These are phyloP conservation scores for Globisporangium canariense DNA, from an alignment of 352 stramenopile genomes.

Conservation along the genomic window DNA sequence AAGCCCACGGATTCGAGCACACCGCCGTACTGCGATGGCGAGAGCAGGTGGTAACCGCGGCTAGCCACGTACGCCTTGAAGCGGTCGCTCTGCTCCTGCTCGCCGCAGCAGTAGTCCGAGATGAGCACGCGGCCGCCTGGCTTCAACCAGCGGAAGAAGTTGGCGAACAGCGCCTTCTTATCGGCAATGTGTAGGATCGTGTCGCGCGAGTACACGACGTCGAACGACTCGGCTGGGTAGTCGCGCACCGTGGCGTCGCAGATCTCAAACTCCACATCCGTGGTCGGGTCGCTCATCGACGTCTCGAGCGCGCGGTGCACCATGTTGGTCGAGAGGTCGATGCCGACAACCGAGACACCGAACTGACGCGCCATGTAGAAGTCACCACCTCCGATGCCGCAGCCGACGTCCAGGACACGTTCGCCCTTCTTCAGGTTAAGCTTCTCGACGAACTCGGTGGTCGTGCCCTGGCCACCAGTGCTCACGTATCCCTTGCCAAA, in stretches of 20 bases:
- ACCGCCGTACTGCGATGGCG: constrained; percentile 52
- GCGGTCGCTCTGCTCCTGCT: constrained; percentile 41
- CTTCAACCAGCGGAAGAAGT: constrained; percentile 43
- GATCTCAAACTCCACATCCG: constrained; percentile 71
- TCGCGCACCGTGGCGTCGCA: constrained; percentile 61
- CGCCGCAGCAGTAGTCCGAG: constrained; percentile 61
- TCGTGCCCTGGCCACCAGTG: constrained; percentile 59
- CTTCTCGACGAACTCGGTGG: constrained; percentile 68
- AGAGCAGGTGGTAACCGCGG: constrained; percentile 66
- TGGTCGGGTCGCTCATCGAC: constrained; percentile 41
- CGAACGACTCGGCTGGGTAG: constrained; percentile 57
- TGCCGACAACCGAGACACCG: constrained; percentile 66
- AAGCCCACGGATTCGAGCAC: constrained; percentile 55
- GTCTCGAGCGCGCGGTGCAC: constrained; percentile 64
- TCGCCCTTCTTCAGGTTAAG: constrained; percentile 57
- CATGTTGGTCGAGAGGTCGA: constrained; percentile 78
- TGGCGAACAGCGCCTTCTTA: constrained; percentile 36
- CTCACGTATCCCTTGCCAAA: constrained; percentile 73
- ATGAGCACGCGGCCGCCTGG: constrained; percentile 41
- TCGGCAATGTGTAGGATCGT: constrained; percentile 45
- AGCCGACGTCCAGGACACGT: constrained; percentile 88
- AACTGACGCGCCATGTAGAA: constrained; percentile 91
- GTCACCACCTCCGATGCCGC: constrained; percentile 87
- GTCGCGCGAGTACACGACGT: constrained; percentile 51
- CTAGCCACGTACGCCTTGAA: constrained; percentile 60